Base-by-base conservation (phyloP, 1,284 basidiomycete genomes). In the Stygiomarasmius scandens region DNA sequence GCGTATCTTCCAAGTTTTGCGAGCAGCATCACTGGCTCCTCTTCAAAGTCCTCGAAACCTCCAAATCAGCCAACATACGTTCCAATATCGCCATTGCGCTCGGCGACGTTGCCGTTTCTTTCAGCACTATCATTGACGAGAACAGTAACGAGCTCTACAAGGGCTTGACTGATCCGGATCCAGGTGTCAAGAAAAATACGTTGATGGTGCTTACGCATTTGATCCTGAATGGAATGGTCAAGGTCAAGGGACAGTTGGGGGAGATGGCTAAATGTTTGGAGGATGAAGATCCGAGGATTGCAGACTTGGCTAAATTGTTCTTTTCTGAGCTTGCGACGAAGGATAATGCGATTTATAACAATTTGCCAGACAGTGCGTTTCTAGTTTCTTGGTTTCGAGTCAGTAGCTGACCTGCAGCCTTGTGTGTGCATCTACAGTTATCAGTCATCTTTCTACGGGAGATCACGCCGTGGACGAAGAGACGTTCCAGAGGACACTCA, bases 251-350 rank as follows among this genome's bases (percentile, higher is more conserved):
- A 1, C 96, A 99, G 71, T 80, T 98, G 2, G 96, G 97, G 29
- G 97, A 98, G 79, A 98, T 99, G 95, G 97, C 96, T 32, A 99
- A 99, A 75, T 99, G 96, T 68, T 76, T 99, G 20, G 95, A 98
- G 73, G 96, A 99, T 73, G 80, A 85, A 16, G 96, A 98, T 61
- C 81, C 81, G 56, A 79, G 96, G 10, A 92, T 99, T 59, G 86
- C 90, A 14, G 95, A 98, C 67, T 81, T 99, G 19, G 96, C 97
- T 41, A 97, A 96, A 73, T 73, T 99, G 55, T 99, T 99, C 86
- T 99, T 99, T 80, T 90, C 87, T 23, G 95, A 99, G 69, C 77
- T 99, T 38, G 92, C 94, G 34, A 96, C 87, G n/a, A 99, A 99
- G 77, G 96, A 99, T 69, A 98, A 98, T 69, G 96, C 95, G 11